Base-by-base conservation (phyloP, 2,329 filamentous ascomycete species). In the Thermomyces lanuginosus region DNA sequence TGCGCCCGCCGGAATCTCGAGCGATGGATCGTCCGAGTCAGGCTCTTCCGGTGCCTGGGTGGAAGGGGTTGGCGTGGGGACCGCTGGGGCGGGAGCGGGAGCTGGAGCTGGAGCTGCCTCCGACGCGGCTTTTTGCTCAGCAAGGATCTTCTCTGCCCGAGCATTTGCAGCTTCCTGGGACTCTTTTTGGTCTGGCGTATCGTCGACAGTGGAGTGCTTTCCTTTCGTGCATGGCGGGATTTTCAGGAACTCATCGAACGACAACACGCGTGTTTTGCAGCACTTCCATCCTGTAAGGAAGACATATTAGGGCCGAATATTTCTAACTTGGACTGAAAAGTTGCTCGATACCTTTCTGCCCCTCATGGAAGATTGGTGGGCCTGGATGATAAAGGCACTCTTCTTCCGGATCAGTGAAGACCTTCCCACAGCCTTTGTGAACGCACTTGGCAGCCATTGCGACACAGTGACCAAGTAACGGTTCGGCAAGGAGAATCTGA, bases 231-330 rank as follows among this genome's bases (percentile, higher is more conserved):
- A 98, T 19, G 89, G 86, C 26, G 79, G 64, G 43, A 98, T 95
- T 34, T 64, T 55, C 55, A 98, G 80, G 64, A 98, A 98, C 59
- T 98, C 89, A 58, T 98, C 89, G 51, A 98, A 98, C 33, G 83
- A 93, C 43, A 98, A 65, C 43, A 95, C 83, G 46, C 89, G 78
- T 31, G 84, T 77, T 60, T 93, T 95, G 69, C 89, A 98, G 64
- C 89, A 98, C 62, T 92, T 91, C 86, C 89, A 95, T 48, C 89
- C 86, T 93, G 45, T 22, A 26, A 10, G 30, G 27, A 37, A 30
- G 32, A 31, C 26, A 33, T 19, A 20, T 15, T 9, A 21, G n/a
- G 17, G 22, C 26, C 9, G 12, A 16, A 13, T 15, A 23, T 22
- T 28, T 16, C 4, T 3, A 4, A 14, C 20, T 29, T 33, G 21